Evolutionary conservation across 192 early-diverging fungal species (phyloP), one percentile per base, ranked within the genome.

Genomic region (Linnemannia hyalina): DNA sequence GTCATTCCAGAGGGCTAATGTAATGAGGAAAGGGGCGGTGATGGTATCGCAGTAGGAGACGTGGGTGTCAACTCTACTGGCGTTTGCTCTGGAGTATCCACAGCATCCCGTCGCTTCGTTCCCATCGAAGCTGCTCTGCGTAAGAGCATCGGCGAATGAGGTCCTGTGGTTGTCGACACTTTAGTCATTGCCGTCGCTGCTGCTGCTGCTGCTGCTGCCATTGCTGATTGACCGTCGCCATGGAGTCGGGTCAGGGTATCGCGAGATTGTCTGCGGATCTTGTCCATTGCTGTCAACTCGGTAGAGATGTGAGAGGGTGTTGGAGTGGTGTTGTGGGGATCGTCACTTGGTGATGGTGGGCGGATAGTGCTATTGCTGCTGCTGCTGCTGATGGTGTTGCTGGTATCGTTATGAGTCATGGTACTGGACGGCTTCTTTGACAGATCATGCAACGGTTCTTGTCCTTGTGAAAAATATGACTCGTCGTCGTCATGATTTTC

Each of bases 111-210:
- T 70, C n/a, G 49, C 3, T 52, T 52, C 49, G 49, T 6, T 18
- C 18, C 18, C 49, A 52, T 26, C n/a, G 69, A 41, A 8, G 29
- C 42, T 1, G 71, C 32, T 0, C 71, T 73, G 2, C 65, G 73
- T 40, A 80, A 11, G 8, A 72, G 65, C 22, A 74, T 77, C n/a
- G 76, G 71, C 6, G 81, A 83, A n/a, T 78, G 29, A 38, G 81
- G 81, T 42, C 75, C 81, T 13, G 76, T 29, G 3, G 75, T 63
- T 7, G 55, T 20, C 6, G 46, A 10, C 40, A 41, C 41, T n/a
- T 32, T 54, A 3, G 52, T 52, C 20, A 52, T 52, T 52, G 49
- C 16, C 18, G 8, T 52, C 36, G 46, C 49, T 11, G 65, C 73
- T 20, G 47, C 71, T 10, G 73, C 71, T 10, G 73, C 7, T 10